These are phyloP conservation scores for Dentipellis fragilis DNA, from an alignment of 768 basidiomycete species.

Conservation along the genomic window DNA sequence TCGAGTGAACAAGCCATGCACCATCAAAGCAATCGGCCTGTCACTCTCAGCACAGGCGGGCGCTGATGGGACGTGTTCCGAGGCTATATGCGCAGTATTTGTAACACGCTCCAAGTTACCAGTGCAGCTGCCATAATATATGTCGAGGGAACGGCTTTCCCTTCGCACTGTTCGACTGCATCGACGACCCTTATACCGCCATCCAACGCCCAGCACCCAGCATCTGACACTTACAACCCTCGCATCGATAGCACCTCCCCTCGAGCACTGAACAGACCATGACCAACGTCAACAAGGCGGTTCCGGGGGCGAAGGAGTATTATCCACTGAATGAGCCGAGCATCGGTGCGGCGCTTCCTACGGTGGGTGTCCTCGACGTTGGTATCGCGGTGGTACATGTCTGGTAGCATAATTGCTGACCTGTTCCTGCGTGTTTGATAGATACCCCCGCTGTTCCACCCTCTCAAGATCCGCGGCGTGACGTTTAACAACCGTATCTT, in stretches of 20 bases:
- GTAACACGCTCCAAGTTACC: too few species aligned
- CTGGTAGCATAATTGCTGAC: conserved; percentile 20
- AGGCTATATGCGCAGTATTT: too few species aligned
- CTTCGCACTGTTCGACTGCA: too few species aligned
- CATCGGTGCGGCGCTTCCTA: conserved; percentile 34
- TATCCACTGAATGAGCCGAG: conserved; percentile 50
- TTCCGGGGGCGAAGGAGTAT: conserved; percentile 42
- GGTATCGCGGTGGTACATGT: conserved; percentile 9
- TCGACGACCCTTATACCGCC: too few species aligned
- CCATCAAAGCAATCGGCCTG: too few species aligned
- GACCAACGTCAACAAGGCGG: conserved; percentile 31
- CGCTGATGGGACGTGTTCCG: too few species aligned
- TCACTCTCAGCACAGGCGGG: too few species aligned
- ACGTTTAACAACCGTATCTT: conserved; percentile 72
- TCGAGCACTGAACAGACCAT: neutral
- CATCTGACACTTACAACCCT: neutral
- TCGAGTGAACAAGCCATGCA: too few species aligned
- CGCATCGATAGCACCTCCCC: neutral
- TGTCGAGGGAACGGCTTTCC: too few species aligned
- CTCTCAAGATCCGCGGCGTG: conserved; percentile 47
- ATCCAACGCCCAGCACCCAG: too few species aligned
- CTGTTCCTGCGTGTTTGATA: conserved; percentile 29
- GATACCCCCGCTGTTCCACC: conserved; percentile 53
- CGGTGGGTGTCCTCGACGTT: conserved; percentile 16
- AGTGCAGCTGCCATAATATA: too few species aligned